phyloP scores from a whole-genome alignment of 306 rosid species.

The Malus sieversii region DNA sequence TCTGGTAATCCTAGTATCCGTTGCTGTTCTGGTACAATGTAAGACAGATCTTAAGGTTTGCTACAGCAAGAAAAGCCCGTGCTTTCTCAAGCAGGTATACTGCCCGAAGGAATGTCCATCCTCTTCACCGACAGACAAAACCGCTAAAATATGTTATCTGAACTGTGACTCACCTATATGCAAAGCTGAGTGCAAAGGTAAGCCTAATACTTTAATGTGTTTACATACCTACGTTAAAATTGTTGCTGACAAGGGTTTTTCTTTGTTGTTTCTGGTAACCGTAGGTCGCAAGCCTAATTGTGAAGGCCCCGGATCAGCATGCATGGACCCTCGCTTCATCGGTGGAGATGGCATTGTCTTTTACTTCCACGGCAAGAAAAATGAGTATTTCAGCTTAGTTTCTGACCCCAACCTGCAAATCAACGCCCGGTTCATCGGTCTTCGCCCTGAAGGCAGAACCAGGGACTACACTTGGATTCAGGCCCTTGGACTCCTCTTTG shows the following conservation, averaged over 20 bases:
- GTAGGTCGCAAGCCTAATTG: conserved; percentile 64
- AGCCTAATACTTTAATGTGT: conserved; percentile 6
- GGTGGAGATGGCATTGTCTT: conserved; percentile 78
- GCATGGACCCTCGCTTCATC: conserved; percentile 79
- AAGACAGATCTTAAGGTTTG: conserved; percentile 16
- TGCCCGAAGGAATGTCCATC: conserved; percentile 68
- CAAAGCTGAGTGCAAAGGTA: conserved; percentile 70
- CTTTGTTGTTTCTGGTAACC: not conserved
- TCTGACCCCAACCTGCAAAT: conserved; percentile 57
- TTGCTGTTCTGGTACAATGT: conserved; percentile 20
- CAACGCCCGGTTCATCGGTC: conserved; percentile 70
- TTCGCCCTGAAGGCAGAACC: conserved; percentile 48
- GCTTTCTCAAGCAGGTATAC: conserved; percentile 31
- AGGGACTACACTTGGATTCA: conserved; percentile 88
- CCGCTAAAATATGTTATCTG: conserved; percentile 58
- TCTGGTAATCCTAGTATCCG: conserved; percentile 24
- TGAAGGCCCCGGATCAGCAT: conserved; percentile 69
- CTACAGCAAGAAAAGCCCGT: conserved; percentile 24
- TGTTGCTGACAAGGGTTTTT: not conserved
- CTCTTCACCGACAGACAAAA: conserved; percentile 34
- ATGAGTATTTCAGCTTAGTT: conserved; percentile 66
- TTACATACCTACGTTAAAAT: not conserved
- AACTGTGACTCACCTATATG: conserved; percentile 68
- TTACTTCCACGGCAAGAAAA: conserved; percentile 72
- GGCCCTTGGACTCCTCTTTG: conserved; percentile 66